Conservation (phyloP, 768 basidiomycete genomes). For the Gyrodon lividus region DNA sequence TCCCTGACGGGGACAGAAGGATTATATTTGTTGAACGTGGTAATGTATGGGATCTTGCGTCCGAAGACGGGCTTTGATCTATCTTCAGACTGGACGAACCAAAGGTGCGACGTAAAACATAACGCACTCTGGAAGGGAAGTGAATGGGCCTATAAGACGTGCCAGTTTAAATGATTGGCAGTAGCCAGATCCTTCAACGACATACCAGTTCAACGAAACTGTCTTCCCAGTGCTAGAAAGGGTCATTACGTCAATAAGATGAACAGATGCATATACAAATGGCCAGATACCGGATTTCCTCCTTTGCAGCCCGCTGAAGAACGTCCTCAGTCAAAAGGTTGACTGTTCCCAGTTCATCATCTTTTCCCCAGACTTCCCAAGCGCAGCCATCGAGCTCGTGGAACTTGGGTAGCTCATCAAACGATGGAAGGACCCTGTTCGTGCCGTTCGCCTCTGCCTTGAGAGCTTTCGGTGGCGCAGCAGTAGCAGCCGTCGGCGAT, state of each 20-base stretch:
- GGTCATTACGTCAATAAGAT: background rate
- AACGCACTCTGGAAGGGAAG: slow-evolving; percentile 57
- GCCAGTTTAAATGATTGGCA: slow-evolving; percentile 1
- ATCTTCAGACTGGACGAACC: background rate
- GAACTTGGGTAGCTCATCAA: slow-evolving; percentile 49
- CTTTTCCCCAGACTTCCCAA: slow-evolving; percentile 65
- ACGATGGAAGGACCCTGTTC: slow-evolving; percentile 38
- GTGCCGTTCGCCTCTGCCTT: slow-evolving; percentile 9
- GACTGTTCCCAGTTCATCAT: slow-evolving; percentile 66
- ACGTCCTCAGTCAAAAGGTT: slow-evolving; percentile 63
- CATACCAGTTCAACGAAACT: slow-evolving; percentile 64
- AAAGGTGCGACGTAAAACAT: background rate
- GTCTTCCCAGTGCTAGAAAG: slow-evolving; percentile 48
- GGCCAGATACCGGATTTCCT: slow-evolving; percentile 54
- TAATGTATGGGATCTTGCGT: slow-evolving; percentile 52
- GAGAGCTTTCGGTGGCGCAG: too few species aligned
- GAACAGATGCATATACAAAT: background rate
- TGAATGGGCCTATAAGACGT: slow-evolving; percentile 59
- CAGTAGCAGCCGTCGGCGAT: background rate
- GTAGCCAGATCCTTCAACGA: background rate
- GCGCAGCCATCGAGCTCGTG: slow-evolving; percentile 55
- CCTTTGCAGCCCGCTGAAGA: slow-evolving; percentile 54
- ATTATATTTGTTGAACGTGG: slow-evolving; percentile 33
- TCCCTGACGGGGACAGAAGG: slow-evolving; percentile 26
- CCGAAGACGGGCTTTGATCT: slow-evolving; percentile 52